Conservation (phyloP, 2,329 filamentous ascomycete genomes). For the Fusarium sp. region DNA sequence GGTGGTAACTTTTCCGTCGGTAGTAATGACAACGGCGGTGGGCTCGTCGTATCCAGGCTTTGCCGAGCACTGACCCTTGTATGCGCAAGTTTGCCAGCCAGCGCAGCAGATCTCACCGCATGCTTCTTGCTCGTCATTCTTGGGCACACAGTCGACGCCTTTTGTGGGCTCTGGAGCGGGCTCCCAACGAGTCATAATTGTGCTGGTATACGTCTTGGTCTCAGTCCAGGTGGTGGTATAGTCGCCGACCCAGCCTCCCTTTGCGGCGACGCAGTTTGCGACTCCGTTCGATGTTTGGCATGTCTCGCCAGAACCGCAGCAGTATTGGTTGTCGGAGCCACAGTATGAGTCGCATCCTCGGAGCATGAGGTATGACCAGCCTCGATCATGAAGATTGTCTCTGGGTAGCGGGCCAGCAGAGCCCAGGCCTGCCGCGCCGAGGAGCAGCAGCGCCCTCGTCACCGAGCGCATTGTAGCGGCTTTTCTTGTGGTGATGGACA, state of each 20-base stretch:
- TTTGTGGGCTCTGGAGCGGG: slow-evolving; percentile 62
- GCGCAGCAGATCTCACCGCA: slow-evolving; percentile 82
- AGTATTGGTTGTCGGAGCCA: slow-evolving; percentile 69
- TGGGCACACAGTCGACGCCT: slow-evolving; percentile 65
- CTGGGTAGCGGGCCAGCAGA: slow-evolving; percentile 65
- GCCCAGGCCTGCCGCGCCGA: slow-evolving; percentile 54
- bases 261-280: slow-evolving; percentile 64
- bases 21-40: slow-evolving; percentile 61
- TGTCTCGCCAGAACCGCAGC: slow-evolving; percentile 64
- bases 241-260: slow-evolving; percentile 52
- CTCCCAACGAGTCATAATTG: slow-evolving; percentile 65
- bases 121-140: slow-evolving; percentile 67
- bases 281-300: slow-evolving; percentile 68
- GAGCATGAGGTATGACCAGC: slow-evolving; percentile 66
- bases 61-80: slow-evolving; percentile 69
- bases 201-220: slow-evolving; percentile 73
- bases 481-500: slow-evolving; percentile 13
- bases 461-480: slow-evolving; percentile 45
- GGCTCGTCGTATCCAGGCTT: slow-evolving; percentile 64
- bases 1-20: slow-evolving; percentile 66
- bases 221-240: slow-evolving; percentile 74
- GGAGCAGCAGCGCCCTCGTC: slow-evolving; percentile 55
- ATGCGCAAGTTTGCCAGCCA: slow-evolving; percentile 76
- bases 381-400: slow-evolving; percentile 64
- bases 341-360: slow-evolving; percentile 68